These are phyloP conservation scores for Boletus subcaerulescens DNA, from an alignment of 768 basidiomycete species.

Conservation along the genomic window DNA sequence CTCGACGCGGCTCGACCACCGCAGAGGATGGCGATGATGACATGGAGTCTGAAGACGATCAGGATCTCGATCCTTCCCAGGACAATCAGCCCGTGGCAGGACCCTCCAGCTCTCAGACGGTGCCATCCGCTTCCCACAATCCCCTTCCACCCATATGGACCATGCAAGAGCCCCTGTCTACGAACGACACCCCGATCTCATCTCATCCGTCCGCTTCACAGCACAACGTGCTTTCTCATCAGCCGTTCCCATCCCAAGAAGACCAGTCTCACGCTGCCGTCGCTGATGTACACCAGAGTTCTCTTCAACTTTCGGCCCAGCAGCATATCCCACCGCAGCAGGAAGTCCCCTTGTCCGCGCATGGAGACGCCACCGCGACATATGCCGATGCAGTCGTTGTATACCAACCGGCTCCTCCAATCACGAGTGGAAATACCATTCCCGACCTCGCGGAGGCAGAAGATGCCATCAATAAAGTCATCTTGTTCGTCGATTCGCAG, in stretches of 20 bases:
- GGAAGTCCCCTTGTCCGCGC: constrained; percentile 28
- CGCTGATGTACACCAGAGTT: constrained; percentile 25
- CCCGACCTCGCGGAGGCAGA: constrained; percentile 51
- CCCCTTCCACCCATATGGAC: constrained; percentile 35
- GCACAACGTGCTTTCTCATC: constrained; percentile 30
- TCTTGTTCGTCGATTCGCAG: constrained; percentile 49
- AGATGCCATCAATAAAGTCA: constrained; percentile 51
- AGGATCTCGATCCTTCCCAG: constrained; percentile 27
- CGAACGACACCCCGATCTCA: constrained; percentile 30
- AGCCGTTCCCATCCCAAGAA: constrained; percentile 27
- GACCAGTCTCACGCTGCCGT: constrained; percentile 26
- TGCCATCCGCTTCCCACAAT: constrained; percentile 23
- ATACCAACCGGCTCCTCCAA: constrained; percentile 33
- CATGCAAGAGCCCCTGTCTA: constrained; percentile 29
- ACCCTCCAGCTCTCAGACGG: constrained; percentile 30
- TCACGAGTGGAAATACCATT: constrained; percentile 30
- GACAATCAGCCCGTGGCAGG: constrained; percentile 26
- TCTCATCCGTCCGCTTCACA: constrained; percentile 27
- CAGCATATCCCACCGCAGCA: constrained; percentile 31
- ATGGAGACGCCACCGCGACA: constrained; percentile 19
- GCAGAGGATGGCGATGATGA: constrained; percentile 34
- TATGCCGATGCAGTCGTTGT: constrained; percentile 31
- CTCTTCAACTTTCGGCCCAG: constrained; percentile 29
- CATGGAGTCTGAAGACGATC: constrained; percentile 37
- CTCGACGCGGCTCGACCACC: constrained; percentile 26